Evolutionary conservation across 768 basidiomycete genomes (phyloP), one percentile per base, ranked within the genome.

Genomic region (Lentinula guzmanii): DNA sequence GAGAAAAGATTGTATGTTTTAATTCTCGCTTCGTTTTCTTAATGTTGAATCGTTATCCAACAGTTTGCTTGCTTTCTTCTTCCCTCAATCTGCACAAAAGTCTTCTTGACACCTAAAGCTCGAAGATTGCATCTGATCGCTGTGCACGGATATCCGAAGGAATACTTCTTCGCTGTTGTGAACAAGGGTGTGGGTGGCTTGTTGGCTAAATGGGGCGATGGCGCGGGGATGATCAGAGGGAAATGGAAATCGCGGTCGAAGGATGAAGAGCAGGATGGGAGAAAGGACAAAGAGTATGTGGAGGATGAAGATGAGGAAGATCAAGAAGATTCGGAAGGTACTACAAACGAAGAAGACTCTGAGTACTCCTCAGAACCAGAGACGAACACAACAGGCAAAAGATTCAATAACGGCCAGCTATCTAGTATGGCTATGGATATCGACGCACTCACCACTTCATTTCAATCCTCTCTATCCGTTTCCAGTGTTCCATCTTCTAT

Each of bases 141-240:
- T 66, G 83, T 79, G 13, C 94, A 96, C 67, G 84, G 80, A 55
- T 96, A 89, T 69, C 93, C 93, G 4, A 91, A 91, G 69, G 85
- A 94, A 68, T 96, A 89, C 72, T 95, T 93, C 74, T 96, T 95
- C 70, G 84, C 90, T 18, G 88, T 96, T 18, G 94, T 91, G 15
- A 95, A 95, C 74, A 93, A 91, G 70, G 94, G 94, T 21, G 85
- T 94, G 11, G 92, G 91, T 11, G 90, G 88, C 3, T 74, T 94
- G 16, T 71, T 93, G 60, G 83, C 84, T 70, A 52, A 13, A 52
- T 33, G 91, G 90, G 92, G 92, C 9, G 89, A 90, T 62, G 92
- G 91, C 5, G 92, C 84, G 4, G 92, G 89, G 65, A 78, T 94
- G 75, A 77, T 93, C 58, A 80, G 92, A 42, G 82, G 82, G 10